phyloP scores from a whole-genome alignment of 257 asterid species.

The Thymus mandschuricus region DNA sequence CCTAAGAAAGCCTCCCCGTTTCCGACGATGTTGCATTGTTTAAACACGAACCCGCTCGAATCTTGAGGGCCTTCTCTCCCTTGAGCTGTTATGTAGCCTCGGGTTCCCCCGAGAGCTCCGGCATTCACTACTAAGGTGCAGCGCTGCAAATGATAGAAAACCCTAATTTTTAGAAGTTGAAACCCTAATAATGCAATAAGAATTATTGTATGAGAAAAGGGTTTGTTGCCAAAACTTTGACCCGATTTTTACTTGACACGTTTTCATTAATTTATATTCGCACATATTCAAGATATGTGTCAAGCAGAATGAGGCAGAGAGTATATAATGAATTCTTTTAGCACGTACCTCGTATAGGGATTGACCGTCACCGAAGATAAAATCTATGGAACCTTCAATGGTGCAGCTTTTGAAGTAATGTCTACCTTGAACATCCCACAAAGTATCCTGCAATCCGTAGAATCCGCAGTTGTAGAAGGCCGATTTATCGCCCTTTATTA shows the following conservation, averaged over 20 bases:
- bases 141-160: constrained; percentile 36
- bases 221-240: too few relatives aligned
- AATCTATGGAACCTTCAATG: constrained; percentile 77
- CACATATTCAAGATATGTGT: too few relatives aligned
- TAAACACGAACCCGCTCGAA: constrained; percentile 52
- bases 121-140: constrained; percentile 60
- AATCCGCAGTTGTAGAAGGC: constrained; percentile 61
- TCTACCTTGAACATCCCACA: constrained; percentile 80
- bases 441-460: constrained; percentile 72
- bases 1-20: constrained; percentile 50
- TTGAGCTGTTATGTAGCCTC: constrained; percentile 84
- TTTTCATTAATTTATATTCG: too few relatives aligned
- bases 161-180: background rate
- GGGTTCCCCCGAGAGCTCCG: constrained; percentile 35
- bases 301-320: too few relatives aligned
- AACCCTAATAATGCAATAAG: background rate
- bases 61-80: constrained; percentile 36
- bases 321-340: background rate
- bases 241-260: too few relatives aligned
- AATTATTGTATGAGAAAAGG: too few relatives aligned
- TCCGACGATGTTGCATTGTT: constrained; percentile 45
- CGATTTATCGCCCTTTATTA: constrained; percentile 65
- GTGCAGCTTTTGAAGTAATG: constrained; percentile 70
- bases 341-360: constrained; percentile 70
- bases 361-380: constrained; percentile 84